Percentiles rank a stretch among this genome's conserved stretches.
phyloP scores from a whole-genome alignment of 176 grass and related monocot genomes.

The Phoenix roebelenii region DNA sequence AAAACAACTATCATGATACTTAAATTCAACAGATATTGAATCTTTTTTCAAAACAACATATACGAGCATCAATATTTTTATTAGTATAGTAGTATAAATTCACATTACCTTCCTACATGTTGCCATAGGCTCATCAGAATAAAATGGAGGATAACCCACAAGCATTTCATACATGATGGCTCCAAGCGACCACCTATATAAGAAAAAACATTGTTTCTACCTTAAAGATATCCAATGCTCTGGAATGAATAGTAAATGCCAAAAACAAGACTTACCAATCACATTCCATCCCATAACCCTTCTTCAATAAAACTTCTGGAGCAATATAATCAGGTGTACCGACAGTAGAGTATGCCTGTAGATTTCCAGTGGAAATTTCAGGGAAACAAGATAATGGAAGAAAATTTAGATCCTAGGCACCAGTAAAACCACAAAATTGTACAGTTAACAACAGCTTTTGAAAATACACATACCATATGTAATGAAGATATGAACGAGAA shows the following conservation, averaged over 20 bases:
- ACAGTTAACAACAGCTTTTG: too few species aligned
- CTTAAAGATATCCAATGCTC: slow-evolving; percentile 16
- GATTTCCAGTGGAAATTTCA: background rate
- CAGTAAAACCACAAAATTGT: too few species aligned
- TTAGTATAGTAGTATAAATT: background rate
- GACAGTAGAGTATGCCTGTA: slow-evolving; percentile 94
- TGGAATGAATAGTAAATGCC: slow-evolving; percentile 9
- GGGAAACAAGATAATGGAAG: background rate
- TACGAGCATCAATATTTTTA: background rate
- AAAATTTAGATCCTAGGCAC: too few species aligned
- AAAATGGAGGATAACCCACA: slow-evolving; percentile 97
- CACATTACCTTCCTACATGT: slow-evolving; percentile 90
- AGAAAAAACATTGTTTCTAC: slow-evolving; percentile 6
- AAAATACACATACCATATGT: too few species aligned
- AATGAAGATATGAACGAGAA: too few species aligned
- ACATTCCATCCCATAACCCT: slow-evolving; percentile 95
- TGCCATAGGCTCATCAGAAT: slow-evolving; percentile 95
- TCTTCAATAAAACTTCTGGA: slow-evolving; percentile 94
- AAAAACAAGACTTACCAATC: slow-evolving; percentile 60
- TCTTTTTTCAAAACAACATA: background rate
- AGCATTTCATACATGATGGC: slow-evolving; percentile 99
- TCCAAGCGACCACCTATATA: slow-evolving; percentile 91
- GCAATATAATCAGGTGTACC: slow-evolving; percentile 99
- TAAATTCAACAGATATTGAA: slow-evolving; percentile 2
- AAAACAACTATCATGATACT: background rate